Conservation (phyloP, 1,139 yeast genomes). For the Candida freyschussii region DNA sequence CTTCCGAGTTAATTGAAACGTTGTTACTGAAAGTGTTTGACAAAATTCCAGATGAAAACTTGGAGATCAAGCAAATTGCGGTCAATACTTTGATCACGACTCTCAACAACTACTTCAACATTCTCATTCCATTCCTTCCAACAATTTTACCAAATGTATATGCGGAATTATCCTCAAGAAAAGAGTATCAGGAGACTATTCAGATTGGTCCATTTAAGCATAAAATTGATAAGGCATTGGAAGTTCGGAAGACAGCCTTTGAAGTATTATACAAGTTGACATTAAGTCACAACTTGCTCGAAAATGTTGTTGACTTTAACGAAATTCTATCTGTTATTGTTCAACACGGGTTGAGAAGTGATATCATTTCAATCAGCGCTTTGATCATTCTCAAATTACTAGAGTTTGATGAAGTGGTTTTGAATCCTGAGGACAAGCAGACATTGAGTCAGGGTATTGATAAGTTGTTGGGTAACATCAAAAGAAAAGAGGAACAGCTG, state of each 20-base stretch:
- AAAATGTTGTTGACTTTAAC: slow-evolving; percentile 21
- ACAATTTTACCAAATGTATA: slow-evolving; percentile 49
- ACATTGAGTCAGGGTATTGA: slow-evolving; percentile 23
- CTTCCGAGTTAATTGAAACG: slow-evolving; percentile 22
- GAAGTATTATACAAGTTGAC: slow-evolving; percentile 61
- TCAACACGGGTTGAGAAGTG: slow-evolving; percentile 21
- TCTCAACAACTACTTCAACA: slow-evolving; percentile 51
- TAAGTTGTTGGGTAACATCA: slow-evolving; percentile 21
- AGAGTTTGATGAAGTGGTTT: slow-evolving; percentile 24
- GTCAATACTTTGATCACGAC: slow-evolving; percentile 58
- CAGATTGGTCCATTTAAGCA: slow-evolving; percentile 90
- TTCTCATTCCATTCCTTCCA: slow-evolving; percentile 44
- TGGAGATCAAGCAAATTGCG: slow-evolving; percentile 49
- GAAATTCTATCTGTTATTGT: slow-evolving; percentile 20
- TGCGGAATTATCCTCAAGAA: slow-evolving; percentile 52
- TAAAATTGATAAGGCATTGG: slow-evolving; percentile 74
- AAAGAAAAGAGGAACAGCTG: slow-evolving; percentile 25
- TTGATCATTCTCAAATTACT: slow-evolving; percentile 22
- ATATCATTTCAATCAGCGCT: slow-evolving; percentile 24
- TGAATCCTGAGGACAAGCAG: slow-evolving; percentile 16
- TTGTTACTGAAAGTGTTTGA: slow-evolving; percentile 25
- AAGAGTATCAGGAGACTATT: slow-evolving; percentile 56
- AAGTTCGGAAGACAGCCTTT: slow-evolving; percentile 66
- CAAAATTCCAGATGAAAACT: slow-evolving; percentile 33
- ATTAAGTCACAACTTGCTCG: slow-evolving; percentile 20